Evolutionary conservation across 1,284 basidiomycete species (phyloP).

Genomic region (Kwoniella shivajii): DNA sequence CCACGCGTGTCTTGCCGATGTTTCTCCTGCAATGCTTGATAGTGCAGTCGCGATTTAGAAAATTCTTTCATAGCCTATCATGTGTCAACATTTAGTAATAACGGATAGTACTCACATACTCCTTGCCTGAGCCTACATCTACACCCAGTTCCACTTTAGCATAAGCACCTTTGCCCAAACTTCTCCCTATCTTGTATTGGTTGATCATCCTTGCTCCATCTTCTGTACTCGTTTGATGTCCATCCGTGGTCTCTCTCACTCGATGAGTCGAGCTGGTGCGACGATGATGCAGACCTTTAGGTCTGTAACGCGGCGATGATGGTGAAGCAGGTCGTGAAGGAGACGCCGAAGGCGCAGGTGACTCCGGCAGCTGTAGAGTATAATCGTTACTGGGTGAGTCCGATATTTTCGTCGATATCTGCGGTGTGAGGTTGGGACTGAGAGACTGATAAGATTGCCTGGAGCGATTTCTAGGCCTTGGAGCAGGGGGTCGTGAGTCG

Average conservation of each 20-base stretch:
- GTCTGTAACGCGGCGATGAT: constrained; percentile 28
- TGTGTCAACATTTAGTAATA: background rate
- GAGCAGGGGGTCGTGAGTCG: background rate
- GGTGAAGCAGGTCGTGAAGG: constrained; percentile 25
- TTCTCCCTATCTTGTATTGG: constrained; percentile 52
- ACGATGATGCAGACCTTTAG: constrained; percentile 28
- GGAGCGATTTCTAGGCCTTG: background rate
- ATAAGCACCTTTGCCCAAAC: constrained; percentile 53
- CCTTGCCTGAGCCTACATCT: constrained; percentile 49
- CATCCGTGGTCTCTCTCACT: constrained; percentile 52
- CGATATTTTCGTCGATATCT: constrained; percentile 5
- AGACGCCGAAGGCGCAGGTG: constrained; percentile 8
- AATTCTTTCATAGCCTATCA: constrained; percentile 55
- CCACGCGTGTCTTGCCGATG: constrained; percentile 28
- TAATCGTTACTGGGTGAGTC: constrained; percentile 9
- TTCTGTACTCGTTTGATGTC: constrained; percentile 40
- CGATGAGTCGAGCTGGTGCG: constrained; percentile 46
- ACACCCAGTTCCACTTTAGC: constrained; percentile 52
- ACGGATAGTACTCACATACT: constrained; percentile 44
- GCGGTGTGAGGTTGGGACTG: constrained; percentile 7
- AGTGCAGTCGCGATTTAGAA: constrained; percentile 52
- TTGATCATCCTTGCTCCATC: constrained; percentile 52
- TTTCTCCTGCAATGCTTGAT: constrained; percentile 42
- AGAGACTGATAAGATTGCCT: constrained; percentile 9
- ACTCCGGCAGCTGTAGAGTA: constrained; percentile 11